A percentile compares a stretch with the other conserved stretches of the same genome.
phyloP scores from a whole-genome alignment of 179 eudicot genomes.

The Drosera spatulata region DNA sequence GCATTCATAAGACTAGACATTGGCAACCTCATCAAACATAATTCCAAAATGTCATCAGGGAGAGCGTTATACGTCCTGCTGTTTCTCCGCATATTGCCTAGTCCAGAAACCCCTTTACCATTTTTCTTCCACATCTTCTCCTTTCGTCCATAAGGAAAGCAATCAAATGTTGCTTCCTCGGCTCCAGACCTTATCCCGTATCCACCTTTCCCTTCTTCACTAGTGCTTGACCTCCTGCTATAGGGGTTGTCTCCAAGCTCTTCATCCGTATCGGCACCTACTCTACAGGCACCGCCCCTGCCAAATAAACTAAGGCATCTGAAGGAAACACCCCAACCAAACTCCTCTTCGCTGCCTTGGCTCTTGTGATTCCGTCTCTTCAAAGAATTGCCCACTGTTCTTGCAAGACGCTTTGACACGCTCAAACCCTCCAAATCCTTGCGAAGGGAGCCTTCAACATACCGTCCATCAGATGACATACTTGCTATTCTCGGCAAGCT shows the following conservation, averaged over 20 bases:
- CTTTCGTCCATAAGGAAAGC: slow-evolving; percentile 65
- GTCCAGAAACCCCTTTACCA: slow-evolving; percentile 30
- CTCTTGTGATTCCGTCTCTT: slow-evolving; percentile 43
- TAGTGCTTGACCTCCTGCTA: slow-evolving; percentile 52
- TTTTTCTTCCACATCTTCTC: slow-evolving; percentile 58
- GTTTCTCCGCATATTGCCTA: slow-evolving; percentile 20
- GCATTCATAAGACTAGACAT: slow-evolving; percentile 84
- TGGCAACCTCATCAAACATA: slow-evolving; percentile 95
- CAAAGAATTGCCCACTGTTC: slow-evolving; percentile 76
- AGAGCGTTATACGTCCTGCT: slow-evolving; percentile 41
- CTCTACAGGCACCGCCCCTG: slow-evolving; percentile 93
- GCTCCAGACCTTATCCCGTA: slow-evolving; percentile 40
- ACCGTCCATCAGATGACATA: slow-evolving; percentile 40
- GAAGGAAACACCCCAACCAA: slow-evolving; percentile 40
- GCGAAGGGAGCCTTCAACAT: slow-evolving; percentile 36
- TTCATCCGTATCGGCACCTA: slow-evolving; percentile 73
- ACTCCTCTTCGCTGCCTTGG: slow-evolving; percentile 47
- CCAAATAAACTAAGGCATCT: slow-evolving; percentile 64
- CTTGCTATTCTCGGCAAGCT: slow-evolving; percentile 2
- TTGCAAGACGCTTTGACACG: slow-evolving; percentile 63
- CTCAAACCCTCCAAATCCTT: slow-evolving; percentile 64
- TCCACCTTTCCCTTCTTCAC: slow-evolving; percentile 60
- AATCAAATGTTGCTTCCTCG: slow-evolving; percentile 56
- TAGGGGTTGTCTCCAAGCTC: slow-evolving; percentile 43
- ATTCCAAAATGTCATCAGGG: slow-evolving; percentile 88